A percentile compares a stretch with the other conserved stretches of the same genome.
These are phyloP conservation scores for Aspergillus luchuensis DNA, from an alignment of 2,329 filamentous ascomycete species.

Conservation along the genomic window DNA sequence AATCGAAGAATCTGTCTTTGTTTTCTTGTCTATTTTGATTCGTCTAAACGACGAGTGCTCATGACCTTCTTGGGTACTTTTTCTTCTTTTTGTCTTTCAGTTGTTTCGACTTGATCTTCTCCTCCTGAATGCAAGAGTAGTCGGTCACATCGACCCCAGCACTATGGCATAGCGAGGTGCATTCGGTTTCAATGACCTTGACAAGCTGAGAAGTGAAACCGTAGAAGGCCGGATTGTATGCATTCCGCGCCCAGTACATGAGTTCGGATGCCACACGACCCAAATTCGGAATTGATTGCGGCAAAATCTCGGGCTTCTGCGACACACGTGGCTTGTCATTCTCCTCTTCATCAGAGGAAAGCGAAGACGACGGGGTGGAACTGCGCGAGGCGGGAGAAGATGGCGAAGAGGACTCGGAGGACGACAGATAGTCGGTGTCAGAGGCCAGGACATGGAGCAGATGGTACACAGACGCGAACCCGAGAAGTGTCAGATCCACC, in stretches of 20 bases:
- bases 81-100: conserved; percentile 28
- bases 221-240: conserved; percentile 48
- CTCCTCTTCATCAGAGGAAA: conserved; percentile 29
- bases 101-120: conserved; percentile 25
- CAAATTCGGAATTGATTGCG: conserved; percentile 36
- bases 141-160: conserved; percentile 40
- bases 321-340: conserved; percentile 20
- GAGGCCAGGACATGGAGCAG: conserved; percentile 44
- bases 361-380: conserved; percentile 25
- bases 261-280: conserved; percentile 44
- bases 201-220: conserved; percentile 42
- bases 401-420: conserved; percentile 35
- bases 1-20: not conserved
- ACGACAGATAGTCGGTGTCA: conserved; percentile 43
- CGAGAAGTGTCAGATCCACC: conserved; percentile 45
- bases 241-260: conserved; percentile 48
- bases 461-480: conserved; percentile 46
- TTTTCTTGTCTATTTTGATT: too few species aligned
- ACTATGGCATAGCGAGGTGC: conserved; percentile 37
- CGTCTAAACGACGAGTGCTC: not conserved
- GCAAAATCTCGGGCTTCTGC: conserved; percentile 6
- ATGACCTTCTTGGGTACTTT: conserved; percentile 21
- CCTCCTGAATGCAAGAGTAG: conserved; percentile 28
- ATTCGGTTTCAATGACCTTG: conserved; percentile 43
- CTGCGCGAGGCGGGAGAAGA: conserved; percentile 30